Conservation (phyloP, 164 flowering plant species). For the Hamamelis virginiana region DNA sequence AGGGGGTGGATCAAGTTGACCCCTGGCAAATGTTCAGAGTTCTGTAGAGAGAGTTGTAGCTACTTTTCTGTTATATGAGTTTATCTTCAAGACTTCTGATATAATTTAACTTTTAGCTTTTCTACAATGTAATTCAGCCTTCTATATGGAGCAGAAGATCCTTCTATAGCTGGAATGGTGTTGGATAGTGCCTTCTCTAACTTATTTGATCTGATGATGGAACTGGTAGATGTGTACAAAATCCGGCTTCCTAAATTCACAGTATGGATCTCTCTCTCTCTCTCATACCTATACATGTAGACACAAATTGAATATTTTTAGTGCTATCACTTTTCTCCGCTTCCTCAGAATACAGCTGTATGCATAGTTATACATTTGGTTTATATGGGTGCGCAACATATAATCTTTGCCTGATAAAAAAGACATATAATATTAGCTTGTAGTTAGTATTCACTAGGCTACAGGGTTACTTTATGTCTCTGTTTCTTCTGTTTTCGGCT, state of each 20-base stretch:
- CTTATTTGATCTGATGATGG: conserved; percentile 93
- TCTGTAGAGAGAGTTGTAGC: neutral
- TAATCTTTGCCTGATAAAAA: too few species aligned
- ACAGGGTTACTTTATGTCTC: neutral
- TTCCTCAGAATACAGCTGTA: too few species aligned
- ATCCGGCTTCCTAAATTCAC: conserved; percentile 96
- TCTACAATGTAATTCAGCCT: conserved; percentile 55
- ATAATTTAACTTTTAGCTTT: conserved; percentile 5
- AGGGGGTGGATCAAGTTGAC: neutral
- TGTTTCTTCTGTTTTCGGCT: neutral
- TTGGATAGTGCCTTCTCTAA: conserved; percentile 94
- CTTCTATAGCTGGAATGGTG: conserved; percentile 96
- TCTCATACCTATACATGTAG: neutral
- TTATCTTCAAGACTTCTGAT: neutral
- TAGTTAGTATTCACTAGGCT: neutral
- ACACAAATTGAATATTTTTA: too few species aligned
- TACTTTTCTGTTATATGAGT: conserved; percentile 1
- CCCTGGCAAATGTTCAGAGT: neutral
- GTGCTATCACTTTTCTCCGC: too few species aligned
- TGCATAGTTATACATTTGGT: neutral
- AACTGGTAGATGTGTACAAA: conserved; percentile 90
- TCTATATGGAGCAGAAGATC: conserved; percentile 97
- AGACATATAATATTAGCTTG: too few species aligned
- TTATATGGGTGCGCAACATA: neutral
- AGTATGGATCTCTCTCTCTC: conserved; percentile 34